Conservation (phyloP, 495 filamentous ascomycete genomes). For the Patellaria atrata region DNA sequence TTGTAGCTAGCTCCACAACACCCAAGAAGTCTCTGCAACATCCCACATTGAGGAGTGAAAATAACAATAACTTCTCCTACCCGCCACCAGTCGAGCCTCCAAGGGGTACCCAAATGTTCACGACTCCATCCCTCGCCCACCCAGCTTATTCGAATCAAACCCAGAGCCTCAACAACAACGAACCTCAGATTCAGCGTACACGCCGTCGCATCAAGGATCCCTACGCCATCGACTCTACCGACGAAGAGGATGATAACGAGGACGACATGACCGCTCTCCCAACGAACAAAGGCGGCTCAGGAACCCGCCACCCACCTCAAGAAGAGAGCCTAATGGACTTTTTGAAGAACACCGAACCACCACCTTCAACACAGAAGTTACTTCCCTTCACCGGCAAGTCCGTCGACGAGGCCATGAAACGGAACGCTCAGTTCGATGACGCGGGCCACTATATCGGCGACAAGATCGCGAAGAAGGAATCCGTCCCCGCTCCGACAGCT, state of each 20-base stretch:
- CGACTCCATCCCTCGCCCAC: conserved; percentile 16
- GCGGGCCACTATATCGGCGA: too few species aligned
- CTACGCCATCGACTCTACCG: conserved; percentile 78
- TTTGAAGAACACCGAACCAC: conserved; percentile 66
- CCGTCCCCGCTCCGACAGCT: neutral
- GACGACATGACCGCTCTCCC: conserved; percentile 38
- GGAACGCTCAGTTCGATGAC: too few species aligned
- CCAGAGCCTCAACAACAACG: conserved; percentile 10
- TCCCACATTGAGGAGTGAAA: too few species aligned
- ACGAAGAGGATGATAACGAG: conserved; percentile 58
- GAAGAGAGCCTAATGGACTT: conserved; percentile 78
- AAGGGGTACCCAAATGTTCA: too few species aligned
- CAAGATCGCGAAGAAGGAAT: too few species aligned
- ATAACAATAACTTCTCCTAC: too few species aligned
- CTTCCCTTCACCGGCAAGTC: conserved; percentile 18
- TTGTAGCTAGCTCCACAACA: conserved; percentile 24
- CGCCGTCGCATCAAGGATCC: conserved; percentile 71
- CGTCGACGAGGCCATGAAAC: conserved; percentile 9
- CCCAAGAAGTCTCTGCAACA: neutral
- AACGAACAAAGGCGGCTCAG: too few species aligned
- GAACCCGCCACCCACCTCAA: conserved; percentile 24
- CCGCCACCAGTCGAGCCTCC: too few species aligned
- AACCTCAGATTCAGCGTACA: conserved; percentile 38
- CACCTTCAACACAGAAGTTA: conserved; percentile 38
- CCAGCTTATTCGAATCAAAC: conserved; percentile 18